Conservation (phyloP, 345 rosid species). For the Orychophragmus violaceus region DNA sequence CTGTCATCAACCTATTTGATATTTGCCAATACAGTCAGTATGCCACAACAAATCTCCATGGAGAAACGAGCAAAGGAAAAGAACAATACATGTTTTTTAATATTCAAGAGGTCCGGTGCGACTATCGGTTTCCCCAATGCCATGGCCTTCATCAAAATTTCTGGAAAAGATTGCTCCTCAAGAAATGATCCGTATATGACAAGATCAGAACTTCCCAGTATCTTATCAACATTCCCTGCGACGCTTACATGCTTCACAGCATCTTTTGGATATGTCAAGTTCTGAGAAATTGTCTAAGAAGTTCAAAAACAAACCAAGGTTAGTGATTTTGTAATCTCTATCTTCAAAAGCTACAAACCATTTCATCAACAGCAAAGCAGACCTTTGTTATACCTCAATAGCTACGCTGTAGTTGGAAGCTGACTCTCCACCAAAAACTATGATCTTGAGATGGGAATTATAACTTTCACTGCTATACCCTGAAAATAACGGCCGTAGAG, state of each 20-base stretch:
- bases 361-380: slow-evolving; percentile 12
- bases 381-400: slow-evolving; percentile 61
- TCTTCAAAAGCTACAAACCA: slow-evolving; percentile 5
- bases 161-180: slow-evolving; percentile 92
- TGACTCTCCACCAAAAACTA: slow-evolving; percentile 58
- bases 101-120: slow-evolving; percentile 75
- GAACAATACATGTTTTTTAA: slow-evolving; percentile 64
- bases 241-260: slow-evolving; percentile 56
- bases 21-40: slow-evolving; percentile 45
- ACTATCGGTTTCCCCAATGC: slow-evolving; percentile 66
- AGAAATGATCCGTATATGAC: slow-evolving; percentile 86
- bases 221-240: slow-evolving; percentile 40
- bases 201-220: slow-evolving; percentile 60
- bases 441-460: slow-evolving; percentile 49
- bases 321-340: slow-evolving; percentile 15
- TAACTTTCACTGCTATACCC: slow-evolving; percentile 33
- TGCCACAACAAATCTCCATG: background rate
- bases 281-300: slow-evolving; percentile 62
- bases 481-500: slow-evolving; percentile 53
- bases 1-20: slow-evolving; percentile 79
- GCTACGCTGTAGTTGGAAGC: slow-evolving; percentile 66
- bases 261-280: slow-evolving; percentile 64
- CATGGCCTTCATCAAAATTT: slow-evolving; percentile 72
- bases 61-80: background rate
- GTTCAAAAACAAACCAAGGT: slow-evolving; percentile 12